phyloP scores from a whole-genome alignment of 1,284 basidiomycete genomes.

The Ceratobasidium sp. region DNA sequence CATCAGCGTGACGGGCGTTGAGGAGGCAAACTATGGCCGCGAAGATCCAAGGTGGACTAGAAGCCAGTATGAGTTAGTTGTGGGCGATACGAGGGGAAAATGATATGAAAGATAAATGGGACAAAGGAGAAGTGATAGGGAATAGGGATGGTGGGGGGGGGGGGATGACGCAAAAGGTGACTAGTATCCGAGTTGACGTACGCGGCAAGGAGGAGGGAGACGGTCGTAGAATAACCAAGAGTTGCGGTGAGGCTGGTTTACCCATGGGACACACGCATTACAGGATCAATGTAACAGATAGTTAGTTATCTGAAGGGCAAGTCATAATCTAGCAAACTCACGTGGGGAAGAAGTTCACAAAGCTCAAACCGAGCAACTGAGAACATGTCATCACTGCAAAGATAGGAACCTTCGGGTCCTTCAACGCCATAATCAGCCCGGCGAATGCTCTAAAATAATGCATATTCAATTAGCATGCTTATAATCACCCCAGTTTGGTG shows the following conservation, averaged over 20 bases:
- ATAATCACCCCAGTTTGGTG: background rate
- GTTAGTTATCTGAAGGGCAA: background rate
- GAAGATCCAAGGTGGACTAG: conserved; percentile 72
- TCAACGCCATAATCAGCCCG: conserved; percentile 68
- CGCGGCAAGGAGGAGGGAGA: conserved; percentile 71
- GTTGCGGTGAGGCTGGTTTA: conserved; percentile 70
- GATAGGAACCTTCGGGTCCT: conserved; percentile 69
- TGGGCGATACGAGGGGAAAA: too few species aligned
- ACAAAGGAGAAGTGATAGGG: too few species aligned
- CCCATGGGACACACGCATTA: too few species aligned
- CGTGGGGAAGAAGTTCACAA: conserved; percentile 80
- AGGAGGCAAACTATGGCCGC: conserved; percentile 65
- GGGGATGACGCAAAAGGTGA: too few species aligned
- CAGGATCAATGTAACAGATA: conserved; percentile 27
- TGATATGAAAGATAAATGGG: too few species aligned
- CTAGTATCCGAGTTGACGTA: conserved; percentile 54
- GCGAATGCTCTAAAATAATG: conserved; percentile 59
- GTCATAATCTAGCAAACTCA: conserved; percentile 51
- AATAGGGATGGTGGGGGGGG: too few species aligned
- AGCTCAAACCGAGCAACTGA: conserved; percentile 70
- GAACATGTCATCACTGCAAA: conserved; percentile 66
- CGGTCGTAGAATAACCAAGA: conserved; percentile 69
- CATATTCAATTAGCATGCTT: conserved; percentile 21
- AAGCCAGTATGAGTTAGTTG: conserved; percentile 48
- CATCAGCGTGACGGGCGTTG: conserved; percentile 74